Evolutionary conservation across 345 rosid genomes (phyloP).

Genomic region (Durio zibethinus): DNA sequence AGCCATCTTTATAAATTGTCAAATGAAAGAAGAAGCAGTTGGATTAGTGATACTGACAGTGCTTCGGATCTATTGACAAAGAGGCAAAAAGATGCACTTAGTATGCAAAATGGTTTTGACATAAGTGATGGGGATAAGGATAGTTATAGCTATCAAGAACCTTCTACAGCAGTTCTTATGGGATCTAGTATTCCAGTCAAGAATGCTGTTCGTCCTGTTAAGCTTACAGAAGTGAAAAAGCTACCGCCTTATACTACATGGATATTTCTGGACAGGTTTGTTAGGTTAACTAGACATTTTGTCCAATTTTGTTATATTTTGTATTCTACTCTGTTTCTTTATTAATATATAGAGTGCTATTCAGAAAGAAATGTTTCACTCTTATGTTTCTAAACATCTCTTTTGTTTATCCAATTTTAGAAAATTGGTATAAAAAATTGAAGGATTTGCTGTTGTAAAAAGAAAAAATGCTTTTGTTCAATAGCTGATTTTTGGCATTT

Average conservation of each 20-base stretch:
- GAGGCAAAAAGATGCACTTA: constrained; percentile 69
- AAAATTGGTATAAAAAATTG: background rate
- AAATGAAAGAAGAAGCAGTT: constrained; percentile 49
- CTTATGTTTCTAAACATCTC: background rate
- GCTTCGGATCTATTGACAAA: constrained; percentile 61
- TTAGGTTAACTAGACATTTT: constrained; percentile 1
- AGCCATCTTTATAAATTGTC: constrained; percentile 46
- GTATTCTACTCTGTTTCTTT: background rate
- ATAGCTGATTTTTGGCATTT: background rate
- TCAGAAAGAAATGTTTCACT: background rate
- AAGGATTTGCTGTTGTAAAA: background rate
- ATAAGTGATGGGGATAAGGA: constrained; percentile 49
- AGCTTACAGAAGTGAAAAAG: constrained; percentile 71
- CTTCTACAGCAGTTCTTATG: constrained; percentile 50
- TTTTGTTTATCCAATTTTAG: background rate
- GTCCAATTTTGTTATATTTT: background rate
- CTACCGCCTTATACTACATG: constrained; percentile 95
- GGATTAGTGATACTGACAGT: constrained; percentile 24
- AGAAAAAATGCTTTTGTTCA: background rate
- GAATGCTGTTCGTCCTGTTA: constrained; percentile 69
- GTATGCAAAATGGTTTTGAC: constrained; percentile 60
- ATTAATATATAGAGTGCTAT: background rate
- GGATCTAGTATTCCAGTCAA: constrained; percentile 80
- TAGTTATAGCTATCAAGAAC: constrained; percentile 46
- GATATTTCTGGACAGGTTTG: constrained; percentile 91